A percentile compares a stretch with the other conserved stretches of the same genome.
phyloP scores from a whole-genome alignment of 2,329 filamentous ascomycete genomes.

The Metarhizium rileyi region DNA sequence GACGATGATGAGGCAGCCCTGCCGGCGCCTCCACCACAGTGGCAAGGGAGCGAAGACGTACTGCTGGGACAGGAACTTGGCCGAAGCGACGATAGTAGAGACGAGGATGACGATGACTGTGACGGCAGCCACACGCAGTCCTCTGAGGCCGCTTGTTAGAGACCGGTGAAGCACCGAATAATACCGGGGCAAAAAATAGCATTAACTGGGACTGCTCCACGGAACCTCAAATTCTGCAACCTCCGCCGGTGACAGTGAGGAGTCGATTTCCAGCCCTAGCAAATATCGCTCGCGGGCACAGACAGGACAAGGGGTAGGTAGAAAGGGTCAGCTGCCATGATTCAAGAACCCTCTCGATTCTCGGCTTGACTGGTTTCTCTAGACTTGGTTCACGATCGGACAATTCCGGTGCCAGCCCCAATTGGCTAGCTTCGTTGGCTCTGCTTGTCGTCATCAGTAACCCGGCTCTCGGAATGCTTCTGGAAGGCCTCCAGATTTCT shows the following conservation, averaged over 20 bases:
- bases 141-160: constrained; percentile 9
- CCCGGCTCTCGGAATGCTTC: constrained; percentile 17
- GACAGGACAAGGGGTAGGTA: constrained; percentile 1
- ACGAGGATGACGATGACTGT: constrained; percentile 10
- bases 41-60: constrained; percentile 58
- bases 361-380: constrained; percentile 12
- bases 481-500: constrained; percentile 19
- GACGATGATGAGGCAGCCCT: constrained; percentile 54
- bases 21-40: constrained; percentile 52
- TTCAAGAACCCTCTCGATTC: constrained; percentile 9
- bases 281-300: background rate
- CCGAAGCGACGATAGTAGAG: constrained; percentile 25
- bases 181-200: constrained; percentile 13
- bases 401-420: constrained; percentile 18
- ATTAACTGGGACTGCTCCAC: constrained; percentile 6
- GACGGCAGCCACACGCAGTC: constrained; percentile 2
- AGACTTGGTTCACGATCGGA: constrained; percentile 8
- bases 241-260: background rate
- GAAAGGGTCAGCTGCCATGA: background rate
- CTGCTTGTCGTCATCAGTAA: constrained; percentile 9
- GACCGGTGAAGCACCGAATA: constrained; percentile 18
- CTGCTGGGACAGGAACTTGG: constrained; percentile 40
- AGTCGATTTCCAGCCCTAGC: background rate
- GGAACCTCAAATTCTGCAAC: constrained; percentile 2
- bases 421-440: constrained; percentile 12